Conservation (phyloP, 768 basidiomycete genomes). For the Pisolithus marmoratus region DNA sequence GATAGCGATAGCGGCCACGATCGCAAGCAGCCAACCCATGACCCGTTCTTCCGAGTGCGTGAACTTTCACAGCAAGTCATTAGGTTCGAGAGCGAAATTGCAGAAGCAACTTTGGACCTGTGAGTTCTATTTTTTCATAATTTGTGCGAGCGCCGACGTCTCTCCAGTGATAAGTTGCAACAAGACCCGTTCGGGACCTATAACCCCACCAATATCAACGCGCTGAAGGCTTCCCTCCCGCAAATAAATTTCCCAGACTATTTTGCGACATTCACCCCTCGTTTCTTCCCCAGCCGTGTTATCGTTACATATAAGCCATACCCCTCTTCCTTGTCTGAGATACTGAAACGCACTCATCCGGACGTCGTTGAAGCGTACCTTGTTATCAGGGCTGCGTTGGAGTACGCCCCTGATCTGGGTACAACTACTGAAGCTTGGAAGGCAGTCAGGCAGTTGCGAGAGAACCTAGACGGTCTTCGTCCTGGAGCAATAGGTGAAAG, state of each 20-base stretch:
- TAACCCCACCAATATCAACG: constrained; percentile 70
- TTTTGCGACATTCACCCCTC: constrained; percentile 77
- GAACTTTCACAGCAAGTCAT: constrained; percentile 69
- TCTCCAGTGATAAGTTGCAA: constrained; percentile 53
- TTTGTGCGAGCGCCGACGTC: not conserved
- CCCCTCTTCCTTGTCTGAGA: constrained; percentile 54
- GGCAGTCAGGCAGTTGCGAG: constrained; percentile 62
- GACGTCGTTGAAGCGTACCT: constrained; percentile 86
- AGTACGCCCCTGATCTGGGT: constrained; percentile 67
- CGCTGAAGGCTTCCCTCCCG: constrained; percentile 62
- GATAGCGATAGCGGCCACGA: constrained; percentile 35
- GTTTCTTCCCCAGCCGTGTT: constrained; percentile 66
- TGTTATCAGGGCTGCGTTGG: constrained; percentile 65
- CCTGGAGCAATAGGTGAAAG: constrained; percentile 82
- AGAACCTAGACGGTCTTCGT: constrained; percentile 77
- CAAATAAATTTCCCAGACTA: constrained; percentile 83
- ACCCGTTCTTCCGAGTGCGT: constrained; percentile 42
- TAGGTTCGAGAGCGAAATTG: constrained; percentile 72
- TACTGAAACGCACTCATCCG: constrained; percentile 61
- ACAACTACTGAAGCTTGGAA: constrained; percentile 73
- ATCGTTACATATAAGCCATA: constrained; percentile 84
- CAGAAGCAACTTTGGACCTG: constrained; percentile 75
- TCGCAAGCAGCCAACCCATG: constrained; percentile 28
- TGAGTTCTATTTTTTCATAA: constrained; percentile 22
- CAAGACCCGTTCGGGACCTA: constrained; percentile 86